phyloP scores from a whole-genome alignment of 495 filamentous ascomycete genomes.

The Tirmania nivea region DNA sequence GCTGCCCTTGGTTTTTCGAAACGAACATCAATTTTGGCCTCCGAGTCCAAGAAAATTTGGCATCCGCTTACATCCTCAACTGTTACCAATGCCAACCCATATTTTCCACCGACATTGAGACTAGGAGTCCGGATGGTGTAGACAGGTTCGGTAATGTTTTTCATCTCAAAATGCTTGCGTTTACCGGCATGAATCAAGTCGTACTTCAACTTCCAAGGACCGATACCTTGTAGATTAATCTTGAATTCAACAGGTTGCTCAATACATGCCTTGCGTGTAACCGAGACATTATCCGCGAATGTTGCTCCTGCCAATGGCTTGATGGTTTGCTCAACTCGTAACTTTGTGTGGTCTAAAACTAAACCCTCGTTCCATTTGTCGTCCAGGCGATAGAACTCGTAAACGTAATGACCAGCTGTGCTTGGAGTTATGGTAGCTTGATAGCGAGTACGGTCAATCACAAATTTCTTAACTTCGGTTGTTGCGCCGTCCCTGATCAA shows the following conservation, averaged over 20 bases:
- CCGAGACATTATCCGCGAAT: conserved; percentile 28
- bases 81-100: conserved; percentile 57
- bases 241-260: conserved; percentile 54
- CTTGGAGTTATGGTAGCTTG: conserved; percentile 68
- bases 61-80: conserved; percentile 73
- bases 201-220: conserved; percentile 77
- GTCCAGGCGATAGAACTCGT: conserved; percentile 56
- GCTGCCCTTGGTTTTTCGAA: conserved; percentile 64
- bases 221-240: conserved; percentile 54
- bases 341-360: conserved; percentile 27
- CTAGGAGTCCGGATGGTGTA: conserved; percentile 52
- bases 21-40: conserved; percentile 60
- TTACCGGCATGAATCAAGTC: conserved; percentile 83
- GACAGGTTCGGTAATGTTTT: conserved; percentile 34
- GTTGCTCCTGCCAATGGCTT: conserved; percentile 71
- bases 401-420: conserved; percentile 65
- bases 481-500: conserved; percentile 37
- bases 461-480: conserved; percentile 26
- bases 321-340: conserved; percentile 65
- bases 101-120: conserved; percentile 62
- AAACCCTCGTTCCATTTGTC: conserved; percentile 57
- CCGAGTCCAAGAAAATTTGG: conserved; percentile 60
- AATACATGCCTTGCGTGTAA: conserved; percentile 43
- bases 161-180: conserved; percentile 42
- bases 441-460: conserved; percentile 42